These are phyloP conservation scores for Crithidia fasciculata DNA, from an alignment of 208 protist genomes.

Conservation along the genomic window DNA sequence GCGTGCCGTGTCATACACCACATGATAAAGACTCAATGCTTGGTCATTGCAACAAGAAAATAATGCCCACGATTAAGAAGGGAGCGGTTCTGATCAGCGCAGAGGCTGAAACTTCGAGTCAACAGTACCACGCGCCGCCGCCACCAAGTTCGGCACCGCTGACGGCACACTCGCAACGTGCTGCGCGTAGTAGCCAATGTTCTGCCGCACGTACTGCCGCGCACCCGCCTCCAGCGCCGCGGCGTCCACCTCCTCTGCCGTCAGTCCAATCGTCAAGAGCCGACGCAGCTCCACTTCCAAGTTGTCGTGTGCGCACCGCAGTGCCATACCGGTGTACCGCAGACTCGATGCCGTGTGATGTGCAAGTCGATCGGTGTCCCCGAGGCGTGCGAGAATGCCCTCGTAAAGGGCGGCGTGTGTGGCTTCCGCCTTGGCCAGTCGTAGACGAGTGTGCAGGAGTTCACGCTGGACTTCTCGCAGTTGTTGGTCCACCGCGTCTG, in stretches of 20 bases:
- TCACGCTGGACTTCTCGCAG: constrained; percentile 41
- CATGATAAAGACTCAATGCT: too few species aligned
- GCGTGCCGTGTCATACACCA: too few species aligned
- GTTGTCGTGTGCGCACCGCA: constrained; percentile 63
- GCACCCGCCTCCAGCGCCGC: constrained; percentile 79
- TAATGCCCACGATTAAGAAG: too few species aligned
- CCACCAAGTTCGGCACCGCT: constrained; percentile 18
- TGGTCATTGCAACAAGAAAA: too few species aligned
- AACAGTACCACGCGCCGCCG: background rate
- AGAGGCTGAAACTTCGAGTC: too few species aligned
- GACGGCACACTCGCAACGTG: constrained; percentile 48
- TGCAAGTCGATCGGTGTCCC: constrained; percentile 51
- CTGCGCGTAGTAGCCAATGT: constrained; percentile 78
- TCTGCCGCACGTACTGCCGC: constrained; percentile 73
- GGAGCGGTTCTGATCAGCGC: too few species aligned
- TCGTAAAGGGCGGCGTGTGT: constrained; percentile 25
- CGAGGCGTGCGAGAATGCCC: constrained; percentile 47
- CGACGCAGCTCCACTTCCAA: constrained; percentile 81
- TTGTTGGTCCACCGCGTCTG: constrained; percentile 19
- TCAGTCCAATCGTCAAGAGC: constrained; percentile 59
- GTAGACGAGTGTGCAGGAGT: constrained; percentile 61
- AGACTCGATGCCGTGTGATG: constrained; percentile 56
- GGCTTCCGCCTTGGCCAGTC: constrained; percentile 40
- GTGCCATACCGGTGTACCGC: constrained; percentile 80
- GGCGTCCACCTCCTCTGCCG: constrained; percentile 46